Conservation (phyloP, 2,329 filamentous ascomycete genomes). For the Tolypocladium album region DNA sequence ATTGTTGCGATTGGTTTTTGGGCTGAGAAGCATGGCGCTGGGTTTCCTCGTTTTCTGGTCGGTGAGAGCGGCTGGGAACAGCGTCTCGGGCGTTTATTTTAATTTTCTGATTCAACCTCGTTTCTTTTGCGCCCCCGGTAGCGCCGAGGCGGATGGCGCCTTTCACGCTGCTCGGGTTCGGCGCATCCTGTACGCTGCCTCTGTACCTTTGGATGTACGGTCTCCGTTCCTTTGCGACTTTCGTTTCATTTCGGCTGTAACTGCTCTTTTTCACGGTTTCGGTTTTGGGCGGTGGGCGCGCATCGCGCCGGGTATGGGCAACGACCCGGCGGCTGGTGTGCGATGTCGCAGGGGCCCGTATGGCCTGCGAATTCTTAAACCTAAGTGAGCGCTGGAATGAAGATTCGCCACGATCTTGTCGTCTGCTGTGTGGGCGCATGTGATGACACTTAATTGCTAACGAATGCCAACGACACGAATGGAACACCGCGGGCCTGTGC, state of each 20-base stretch:
- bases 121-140: not conserved
- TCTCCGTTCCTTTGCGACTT: not conserved
- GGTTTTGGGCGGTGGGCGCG: not conserved
- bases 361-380: not conserved
- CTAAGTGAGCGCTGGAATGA: not conserved
- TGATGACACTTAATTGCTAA: not conserved
- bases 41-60: constrained; percentile 18
- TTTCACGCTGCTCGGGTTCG: not conserved
- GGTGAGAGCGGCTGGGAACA: constrained; percentile 26
- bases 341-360: not conserved
- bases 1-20: constrained; percentile 5
- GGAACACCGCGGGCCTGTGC: too few relatives aligned
- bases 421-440: not conserved
- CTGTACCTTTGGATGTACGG: not conserved
- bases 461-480: too few relatives aligned
- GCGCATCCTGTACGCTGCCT: not conserved
- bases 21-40: constrained; percentile 14
- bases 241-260: not conserved
- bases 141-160: not conserved
- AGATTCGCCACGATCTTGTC: not conserved
- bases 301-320: not conserved
- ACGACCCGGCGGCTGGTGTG: not conserved
- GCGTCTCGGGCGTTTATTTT: constrained; percentile 6
- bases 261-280: not conserved
- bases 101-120: constrained; percentile 2